These are phyloP conservation scores for Blastomyces silverae DNA, from an alignment of 2,329 filamentous ascomycete species.

Conservation along the genomic window DNA sequence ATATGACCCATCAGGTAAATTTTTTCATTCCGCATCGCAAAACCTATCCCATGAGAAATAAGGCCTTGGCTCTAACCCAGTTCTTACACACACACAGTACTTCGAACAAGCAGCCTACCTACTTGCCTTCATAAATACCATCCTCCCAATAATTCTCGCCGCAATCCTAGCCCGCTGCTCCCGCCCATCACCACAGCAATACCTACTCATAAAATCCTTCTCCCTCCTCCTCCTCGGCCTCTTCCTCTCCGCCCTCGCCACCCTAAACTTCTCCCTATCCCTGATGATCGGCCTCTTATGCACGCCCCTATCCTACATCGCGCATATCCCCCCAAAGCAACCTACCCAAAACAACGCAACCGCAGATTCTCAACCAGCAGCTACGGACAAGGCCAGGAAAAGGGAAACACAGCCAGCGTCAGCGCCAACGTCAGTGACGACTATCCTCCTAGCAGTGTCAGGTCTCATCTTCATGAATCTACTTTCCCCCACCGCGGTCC, in stretches of 20 bases:
- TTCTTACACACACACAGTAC: conserved; percentile 42
- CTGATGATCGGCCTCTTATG: conserved; percentile 76
- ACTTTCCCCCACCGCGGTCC: conserved; percentile 54
- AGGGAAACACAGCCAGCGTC: conserved; percentile 4
- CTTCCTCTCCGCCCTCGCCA: conserved; percentile 85
- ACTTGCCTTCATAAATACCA: conserved; percentile 51
- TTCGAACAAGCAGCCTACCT: conserved; percentile 53
- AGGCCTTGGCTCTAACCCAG: conserved; percentile 17
- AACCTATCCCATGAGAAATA: neutral
- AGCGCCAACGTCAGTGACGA: conserved; percentile 10
- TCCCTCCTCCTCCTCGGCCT: conserved; percentile 88
- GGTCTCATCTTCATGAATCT: conserved; percentile 49
- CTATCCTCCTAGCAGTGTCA: conserved; percentile 21
- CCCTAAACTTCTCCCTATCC: conserved; percentile 88
- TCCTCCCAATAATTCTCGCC: conserved; percentile 54
- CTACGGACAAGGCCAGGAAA: conserved; percentile 4
- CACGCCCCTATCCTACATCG: conserved; percentile 66
- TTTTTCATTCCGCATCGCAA: neutral
- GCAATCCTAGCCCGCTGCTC: conserved; percentile 46
- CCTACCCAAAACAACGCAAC: neutral
- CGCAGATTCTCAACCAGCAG: neutral
- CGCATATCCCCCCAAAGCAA: conserved; percentile 25
- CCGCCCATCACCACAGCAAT: conserved; percentile 59
- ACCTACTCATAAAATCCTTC: conserved; percentile 77
- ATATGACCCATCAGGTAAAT: conserved; percentile 58